Conservation (phyloP, 768 basidiomycete genomes). For the Tephrocybe sp. region DNA sequence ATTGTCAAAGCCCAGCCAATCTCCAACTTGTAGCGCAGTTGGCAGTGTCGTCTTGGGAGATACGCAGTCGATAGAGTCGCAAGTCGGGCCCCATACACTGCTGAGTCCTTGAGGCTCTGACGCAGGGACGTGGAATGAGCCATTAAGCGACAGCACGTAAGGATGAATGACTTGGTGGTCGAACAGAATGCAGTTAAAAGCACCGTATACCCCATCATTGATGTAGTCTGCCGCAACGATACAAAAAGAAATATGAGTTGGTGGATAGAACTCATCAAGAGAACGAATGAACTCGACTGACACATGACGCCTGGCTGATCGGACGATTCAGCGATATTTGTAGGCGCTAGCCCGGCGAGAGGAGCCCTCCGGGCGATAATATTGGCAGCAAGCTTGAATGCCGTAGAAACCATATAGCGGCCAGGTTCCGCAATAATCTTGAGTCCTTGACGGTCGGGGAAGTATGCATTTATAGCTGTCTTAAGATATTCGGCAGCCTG, state of each 20-base stretch:
- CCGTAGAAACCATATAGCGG: slow-evolving; percentile 87
- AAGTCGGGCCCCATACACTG: slow-evolving; percentile 98
- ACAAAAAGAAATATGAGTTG: slow-evolving; percentile 15
- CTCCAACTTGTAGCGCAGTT: slow-evolving; percentile 75
- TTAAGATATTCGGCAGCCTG: slow-evolving; percentile 68
- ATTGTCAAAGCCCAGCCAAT: slow-evolving; percentile 96
- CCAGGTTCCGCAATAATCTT: slow-evolving; percentile 95
- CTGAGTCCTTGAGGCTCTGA: slow-evolving; percentile 45
- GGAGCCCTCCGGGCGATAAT: slow-evolving; percentile 86
- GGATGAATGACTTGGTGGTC: slow-evolving; percentile 95
- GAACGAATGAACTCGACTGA: slow-evolving; percentile 42
- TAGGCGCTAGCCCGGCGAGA: slow-evolving; percentile 31
- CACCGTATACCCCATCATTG: slow-evolving; percentile 98
- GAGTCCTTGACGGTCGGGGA: slow-evolving; percentile 69
- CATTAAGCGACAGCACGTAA: slow-evolving; percentile 67
- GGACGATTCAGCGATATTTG: slow-evolving; percentile 26
- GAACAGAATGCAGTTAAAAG: slow-evolving; percentile 96
- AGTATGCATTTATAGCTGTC: slow-evolving; percentile 71
- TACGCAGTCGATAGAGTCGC: slow-evolving; percentile 96
- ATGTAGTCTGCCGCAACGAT: slow-evolving; percentile 74
- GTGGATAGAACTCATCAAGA: background rate
- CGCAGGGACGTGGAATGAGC: slow-evolving; percentile 57
- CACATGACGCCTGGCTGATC: slow-evolving; percentile 77
- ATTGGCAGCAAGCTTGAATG: slow-evolving; percentile 89
- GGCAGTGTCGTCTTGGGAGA: slow-evolving; percentile 63